Percentiles rank a stretch among this genome's conserved stretches.
phyloP scores from a whole-genome alignment of 208 protist genomes.

The Leishmania aethiopica region DNA sequence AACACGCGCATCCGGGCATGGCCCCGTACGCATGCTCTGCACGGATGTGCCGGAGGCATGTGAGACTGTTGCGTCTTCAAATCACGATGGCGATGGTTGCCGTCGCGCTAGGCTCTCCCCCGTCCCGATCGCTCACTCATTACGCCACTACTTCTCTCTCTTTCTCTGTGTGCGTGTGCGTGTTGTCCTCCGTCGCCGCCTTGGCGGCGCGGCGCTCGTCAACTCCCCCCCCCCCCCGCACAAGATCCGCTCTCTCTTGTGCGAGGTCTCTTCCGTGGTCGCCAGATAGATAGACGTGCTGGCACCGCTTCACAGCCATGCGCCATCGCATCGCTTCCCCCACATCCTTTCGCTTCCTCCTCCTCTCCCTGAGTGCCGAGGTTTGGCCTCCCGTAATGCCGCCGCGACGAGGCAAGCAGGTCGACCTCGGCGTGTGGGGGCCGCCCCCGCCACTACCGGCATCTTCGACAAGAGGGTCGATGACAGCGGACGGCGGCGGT shows the following conservation, averaged over 20 bases:
- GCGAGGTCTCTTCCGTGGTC: background rate
- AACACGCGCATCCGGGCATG: background rate
- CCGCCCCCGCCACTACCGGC: constrained; percentile 43
- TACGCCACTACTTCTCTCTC: background rate
- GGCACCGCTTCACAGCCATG: background rate
- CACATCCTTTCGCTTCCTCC: background rate
- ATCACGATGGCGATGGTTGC: background rate
- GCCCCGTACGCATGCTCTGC: background rate
- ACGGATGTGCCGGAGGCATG: no score
- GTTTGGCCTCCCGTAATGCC: constrained; percentile 8
- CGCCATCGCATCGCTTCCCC: background rate
- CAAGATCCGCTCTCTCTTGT: background rate
- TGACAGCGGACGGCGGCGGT: background rate
- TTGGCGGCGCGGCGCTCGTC: background rate
- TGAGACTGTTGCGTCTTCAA: background rate
- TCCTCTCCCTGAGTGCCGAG: background rate
- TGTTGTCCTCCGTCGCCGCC: no score
- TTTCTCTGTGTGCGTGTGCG: background rate
- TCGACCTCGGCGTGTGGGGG: constrained; percentile 75
- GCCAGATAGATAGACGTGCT: background rate
- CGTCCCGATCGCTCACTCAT: background rate
- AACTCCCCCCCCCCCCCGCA: no score
- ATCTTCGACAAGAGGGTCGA: background rate
- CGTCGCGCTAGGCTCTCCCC: background rate
- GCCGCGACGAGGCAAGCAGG: constrained; percentile 26